phyloP scores from a whole-genome alignment of 2,329 filamentous ascomycete genomes.

The Cladophialophora yegresii region DNA sequence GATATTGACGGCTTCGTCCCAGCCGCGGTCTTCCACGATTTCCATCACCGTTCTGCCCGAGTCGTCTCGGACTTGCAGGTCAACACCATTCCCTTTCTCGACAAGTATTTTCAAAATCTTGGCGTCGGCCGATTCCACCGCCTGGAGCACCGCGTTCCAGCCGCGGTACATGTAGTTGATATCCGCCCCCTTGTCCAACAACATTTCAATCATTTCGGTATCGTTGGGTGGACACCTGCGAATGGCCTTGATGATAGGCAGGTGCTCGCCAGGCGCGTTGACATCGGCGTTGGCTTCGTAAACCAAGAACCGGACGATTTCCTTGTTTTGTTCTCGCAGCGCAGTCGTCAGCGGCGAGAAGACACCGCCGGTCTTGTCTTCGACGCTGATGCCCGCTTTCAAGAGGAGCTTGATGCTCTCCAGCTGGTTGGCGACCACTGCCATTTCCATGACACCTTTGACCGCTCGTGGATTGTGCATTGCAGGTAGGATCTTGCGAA shows the following conservation, averaged over 20 bases:
- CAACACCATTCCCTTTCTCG: slow-evolving; percentile 28
- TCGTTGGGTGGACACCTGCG: slow-evolving; percentile 60
- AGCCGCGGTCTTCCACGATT: slow-evolving; percentile 60
- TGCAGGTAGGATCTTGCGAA: slow-evolving; percentile 60
- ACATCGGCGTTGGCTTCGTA: slow-evolving; percentile 64
- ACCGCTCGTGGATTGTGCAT: slow-evolving; percentile 62
- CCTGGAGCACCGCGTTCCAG: slow-evolving; percentile 67
- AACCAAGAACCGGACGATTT: slow-evolving; percentile 64
- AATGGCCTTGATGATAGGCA: slow-evolving; percentile 70
- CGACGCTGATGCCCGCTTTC: slow-evolving; percentile 65
- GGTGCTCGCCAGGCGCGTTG: slow-evolving; percentile 68
- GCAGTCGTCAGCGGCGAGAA: slow-evolving; percentile 70
- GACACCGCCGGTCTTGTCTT: slow-evolving; percentile 72
- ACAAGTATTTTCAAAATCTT: slow-evolving; percentile 56
- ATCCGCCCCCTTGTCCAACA: slow-evolving; percentile 65
- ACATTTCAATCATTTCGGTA: slow-evolving; percentile 62
- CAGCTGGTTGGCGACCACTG: slow-evolving; percentile 66
- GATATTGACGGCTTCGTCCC: slow-evolving; percentile 59
- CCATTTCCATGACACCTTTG: slow-evolving; percentile 68
- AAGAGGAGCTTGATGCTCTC: slow-evolving; percentile 68
- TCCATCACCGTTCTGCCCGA: slow-evolving; percentile 58
- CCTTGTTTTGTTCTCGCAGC: slow-evolving; percentile 63
- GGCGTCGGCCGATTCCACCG: slow-evolving; percentile 64
- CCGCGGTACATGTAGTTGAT: slow-evolving; percentile 68
- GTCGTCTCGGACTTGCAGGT: slow-evolving; percentile 56